Conservation (phyloP, 805 yeast genomes). For the Candida orba region DNA sequence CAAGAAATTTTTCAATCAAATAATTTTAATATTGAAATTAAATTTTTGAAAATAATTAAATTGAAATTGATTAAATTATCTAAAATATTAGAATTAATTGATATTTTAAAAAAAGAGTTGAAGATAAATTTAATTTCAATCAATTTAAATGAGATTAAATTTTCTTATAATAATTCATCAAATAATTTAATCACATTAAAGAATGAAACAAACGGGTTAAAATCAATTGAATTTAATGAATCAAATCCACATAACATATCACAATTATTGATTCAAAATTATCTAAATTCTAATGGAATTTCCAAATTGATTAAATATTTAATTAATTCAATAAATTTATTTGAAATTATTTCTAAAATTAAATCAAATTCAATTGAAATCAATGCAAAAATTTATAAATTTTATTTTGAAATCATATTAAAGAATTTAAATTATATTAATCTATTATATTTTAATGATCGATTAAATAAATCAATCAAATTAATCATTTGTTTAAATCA, state of each 20-base stretch:
- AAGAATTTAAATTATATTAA: constrained; percentile 15
- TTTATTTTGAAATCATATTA: constrained; percentile 12
- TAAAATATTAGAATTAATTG: constrained; percentile 20
- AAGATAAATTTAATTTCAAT: constrained; percentile 19
- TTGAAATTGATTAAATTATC: constrained; percentile 17
- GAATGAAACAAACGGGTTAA: background rate
- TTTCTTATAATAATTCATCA: constrained; percentile 13
- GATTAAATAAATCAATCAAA: constrained; percentile 4
- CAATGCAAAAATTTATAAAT: background rate
- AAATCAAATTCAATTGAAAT: background rate
- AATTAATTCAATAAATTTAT: constrained; percentile 16
- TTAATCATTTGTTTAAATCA: constrained; percentile 11
- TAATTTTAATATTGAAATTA: constrained; percentile 27
- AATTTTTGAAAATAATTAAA: constrained; percentile 5
- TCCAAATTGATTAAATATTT: constrained; percentile 6
- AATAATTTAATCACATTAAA: constrained; percentile 9
- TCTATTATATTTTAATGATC: constrained; percentile 14
- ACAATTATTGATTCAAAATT: constrained; percentile 17
- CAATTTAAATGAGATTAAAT: constrained; percentile 20
- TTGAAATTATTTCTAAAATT: constrained; percentile 14
- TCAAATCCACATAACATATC: constrained; percentile 22
- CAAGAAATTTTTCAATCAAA: constrained; percentile 5
- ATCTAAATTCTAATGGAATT: constrained; percentile 15
- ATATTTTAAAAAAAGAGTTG: constrained; percentile 12
- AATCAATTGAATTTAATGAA: constrained; percentile 17